phyloP scores from a whole-genome alignment of 2,329 filamentous ascomycete genomes.

The Cyphellophora europaea region DNA sequence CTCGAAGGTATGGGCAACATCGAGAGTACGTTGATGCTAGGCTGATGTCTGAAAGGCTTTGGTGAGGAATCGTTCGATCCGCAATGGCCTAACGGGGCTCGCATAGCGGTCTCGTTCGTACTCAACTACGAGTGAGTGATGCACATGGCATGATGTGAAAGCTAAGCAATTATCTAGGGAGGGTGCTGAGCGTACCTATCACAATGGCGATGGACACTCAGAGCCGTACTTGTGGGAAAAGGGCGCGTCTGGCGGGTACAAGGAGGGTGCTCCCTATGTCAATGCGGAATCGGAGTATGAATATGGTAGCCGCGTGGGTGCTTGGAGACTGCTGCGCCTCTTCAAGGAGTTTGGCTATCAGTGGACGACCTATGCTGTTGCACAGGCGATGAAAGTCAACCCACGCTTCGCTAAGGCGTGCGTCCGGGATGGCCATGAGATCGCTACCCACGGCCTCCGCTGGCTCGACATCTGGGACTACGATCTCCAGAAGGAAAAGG shows the following conservation, averaged over 20 bases:
- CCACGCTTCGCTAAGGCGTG: background rate
- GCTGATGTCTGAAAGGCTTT: slow-evolving; percentile 3
- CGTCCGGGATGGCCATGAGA: background rate
- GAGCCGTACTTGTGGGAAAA: slow-evolving; percentile 7
- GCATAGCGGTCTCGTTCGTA: slow-evolving; percentile 37
- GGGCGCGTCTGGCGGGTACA: background rate
- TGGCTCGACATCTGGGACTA: slow-evolving; percentile 1
- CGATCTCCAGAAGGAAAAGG: background rate
- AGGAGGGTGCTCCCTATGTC: background rate
- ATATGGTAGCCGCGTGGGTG: slow-evolving; percentile 40
- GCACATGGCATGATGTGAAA: background rate
- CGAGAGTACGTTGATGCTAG: background rate
- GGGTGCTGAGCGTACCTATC: slow-evolving; percentile 6
- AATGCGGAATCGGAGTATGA: slow-evolving; percentile 38
- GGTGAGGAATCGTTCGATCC: slow-evolving; percentile 5
- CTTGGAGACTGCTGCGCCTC: slow-evolving; percentile 41
- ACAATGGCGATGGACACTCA: slow-evolving; percentile 7
- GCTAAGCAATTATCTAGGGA: slow-evolving; percentile 2
- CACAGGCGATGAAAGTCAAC: background rate
- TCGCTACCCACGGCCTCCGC: background rate
- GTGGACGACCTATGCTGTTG: background rate
- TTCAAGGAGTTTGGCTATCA: slow-evolving; percentile 30
- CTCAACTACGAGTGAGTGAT: slow-evolving; percentile 33
- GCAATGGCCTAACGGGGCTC: slow-evolving; percentile 24
- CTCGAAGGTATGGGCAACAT: slow-evolving; percentile 1